phyloP scores from a whole-genome alignment of 495 filamentous ascomycete genomes.

The Astrothelium subdiscretum region DNA sequence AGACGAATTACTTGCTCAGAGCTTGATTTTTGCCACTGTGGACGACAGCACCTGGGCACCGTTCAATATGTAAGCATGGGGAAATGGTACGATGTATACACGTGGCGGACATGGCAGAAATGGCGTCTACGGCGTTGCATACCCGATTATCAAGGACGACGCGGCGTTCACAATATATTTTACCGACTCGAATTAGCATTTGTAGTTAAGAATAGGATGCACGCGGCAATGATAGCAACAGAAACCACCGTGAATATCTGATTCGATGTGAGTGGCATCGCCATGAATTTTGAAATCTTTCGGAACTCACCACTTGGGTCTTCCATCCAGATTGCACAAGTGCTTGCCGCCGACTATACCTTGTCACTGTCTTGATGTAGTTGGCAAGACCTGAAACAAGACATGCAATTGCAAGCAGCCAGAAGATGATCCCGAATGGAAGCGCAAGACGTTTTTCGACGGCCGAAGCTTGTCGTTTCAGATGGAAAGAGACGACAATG shows the following conservation, averaged over 20 bases:
- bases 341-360: slow-evolving; percentile 64
- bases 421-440: slow-evolving; percentile 82
- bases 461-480: slow-evolving; percentile 56
- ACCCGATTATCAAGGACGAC: background rate
- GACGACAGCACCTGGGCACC: slow-evolving; percentile 53
- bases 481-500: slow-evolving; percentile 86
- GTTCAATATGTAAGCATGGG: background rate
- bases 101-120: background rate
- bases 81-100: background rate
- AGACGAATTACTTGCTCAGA: slow-evolving; percentile 61
- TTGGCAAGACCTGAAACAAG: slow-evolving; percentile 68
- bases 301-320: slow-evolving; percentile 59
- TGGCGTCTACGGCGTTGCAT: background rate
- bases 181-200: slow-evolving; percentile 24
- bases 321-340: slow-evolving; percentile 92
- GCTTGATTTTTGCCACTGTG: slow-evolving; percentile 78
- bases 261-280: slow-evolving; percentile 1
- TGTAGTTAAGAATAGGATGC: slow-evolving; percentile 53
- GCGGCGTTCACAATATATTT: background rate
- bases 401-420: slow-evolving; percentile 65
- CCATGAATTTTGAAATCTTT: background rate
- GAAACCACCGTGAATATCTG: slow-evolving; percentile 65
- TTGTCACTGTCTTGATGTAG: slow-evolving; percentile 77
- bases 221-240: slow-evolving; percentile 69
- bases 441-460: slow-evolving; percentile 65